Conservation (phyloP, 257 asterid genomes). For the Ilex asprella region DNA sequence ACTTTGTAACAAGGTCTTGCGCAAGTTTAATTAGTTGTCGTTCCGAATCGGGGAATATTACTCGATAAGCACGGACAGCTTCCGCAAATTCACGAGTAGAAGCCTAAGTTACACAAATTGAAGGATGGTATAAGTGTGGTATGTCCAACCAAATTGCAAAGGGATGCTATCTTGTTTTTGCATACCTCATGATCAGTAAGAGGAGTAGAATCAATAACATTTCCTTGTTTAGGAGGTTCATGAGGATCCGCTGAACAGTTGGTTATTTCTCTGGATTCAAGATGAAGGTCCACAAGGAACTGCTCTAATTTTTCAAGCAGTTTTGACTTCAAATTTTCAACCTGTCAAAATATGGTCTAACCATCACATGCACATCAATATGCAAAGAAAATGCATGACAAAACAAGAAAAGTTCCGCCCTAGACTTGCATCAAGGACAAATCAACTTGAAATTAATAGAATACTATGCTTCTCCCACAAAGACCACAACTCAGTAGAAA, state of each 20-base stretch:
- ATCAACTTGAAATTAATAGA: too few species aligned
- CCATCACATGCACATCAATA: slow-evolving; percentile 4
- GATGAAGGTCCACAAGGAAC: slow-evolving; percentile 79
- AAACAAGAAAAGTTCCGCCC: not conserved
- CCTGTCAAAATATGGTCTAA: slow-evolving; percentile 44
- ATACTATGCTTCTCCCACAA: too few species aligned
- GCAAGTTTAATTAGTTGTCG: slow-evolving; percentile 80
- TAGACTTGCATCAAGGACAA: too few species aligned
- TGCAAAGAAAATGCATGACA: slow-evolving; percentile 3
- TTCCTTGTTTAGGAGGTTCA: slow-evolving; percentile 40
- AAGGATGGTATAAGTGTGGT: not conserved
- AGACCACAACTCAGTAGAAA: too few species aligned
- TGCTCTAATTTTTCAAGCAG: slow-evolving; percentile 90
- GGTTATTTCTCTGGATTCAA: slow-evolving; percentile 54
- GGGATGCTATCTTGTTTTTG: slow-evolving; percentile 14
- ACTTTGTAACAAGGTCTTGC: slow-evolving; percentile 67
- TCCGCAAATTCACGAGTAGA: slow-evolving; percentile 84
- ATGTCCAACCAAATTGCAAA: slow-evolving; percentile 3
- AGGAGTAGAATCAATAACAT: slow-evolving; percentile 29
- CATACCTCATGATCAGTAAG: slow-evolving; percentile 68
- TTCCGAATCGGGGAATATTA: slow-evolving; percentile 82
- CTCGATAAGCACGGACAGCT: slow-evolving; percentile 94
- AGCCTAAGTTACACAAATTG: slow-evolving; percentile 45
- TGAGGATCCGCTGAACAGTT: slow-evolving; percentile 30
- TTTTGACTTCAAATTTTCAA: slow-evolving; percentile 80